Conservation (phyloP, 1,139 yeast genomes). For the Yamadazyma aaseri region DNA sequence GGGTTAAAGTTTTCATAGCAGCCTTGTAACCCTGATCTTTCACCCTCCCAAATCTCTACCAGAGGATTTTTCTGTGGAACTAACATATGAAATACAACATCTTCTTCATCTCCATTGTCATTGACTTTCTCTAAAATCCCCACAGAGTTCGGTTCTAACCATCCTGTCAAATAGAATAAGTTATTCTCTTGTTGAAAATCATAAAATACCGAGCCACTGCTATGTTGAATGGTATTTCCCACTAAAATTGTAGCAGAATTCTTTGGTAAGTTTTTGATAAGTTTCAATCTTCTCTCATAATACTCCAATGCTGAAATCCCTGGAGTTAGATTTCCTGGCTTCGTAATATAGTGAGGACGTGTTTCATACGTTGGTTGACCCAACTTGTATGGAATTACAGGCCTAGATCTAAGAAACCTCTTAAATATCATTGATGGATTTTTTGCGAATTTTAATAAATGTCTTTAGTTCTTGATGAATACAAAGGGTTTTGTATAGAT, state of each 20-base stretch:
- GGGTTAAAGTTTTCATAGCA: slow-evolving; percentile 85
- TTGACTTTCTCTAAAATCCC: slow-evolving; percentile 63
- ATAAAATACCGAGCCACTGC: slow-evolving; percentile 88
- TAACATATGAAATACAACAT: slow-evolving; percentile 67
- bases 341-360: slow-evolving; percentile 67
- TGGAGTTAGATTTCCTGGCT: slow-evolving; percentile 80
- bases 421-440: slow-evolving; percentile 5
- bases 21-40: slow-evolving; percentile 81
- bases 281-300: slow-evolving; percentile 59
- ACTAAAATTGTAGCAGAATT: slow-evolving; percentile 71
- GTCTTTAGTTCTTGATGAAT: slow-evolving; percentile 19
- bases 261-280: slow-evolving; percentile 59
- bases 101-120: slow-evolving; percentile 48
- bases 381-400: slow-evolving; percentile 33
- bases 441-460: slow-evolving; percentile 6
- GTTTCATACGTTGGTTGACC: slow-evolving; percentile 92
- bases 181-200: slow-evolving; percentile 92
- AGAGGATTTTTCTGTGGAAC: slow-evolving; percentile 81
- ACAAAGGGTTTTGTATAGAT: slow-evolving; percentile 23
- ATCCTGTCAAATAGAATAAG: slow-evolving; percentile 82
- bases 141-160: slow-evolving; percentile 89
- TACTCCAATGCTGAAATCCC: slow-evolving; percentile 86
- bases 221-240: slow-evolving; percentile 70
- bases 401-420: slow-evolving; percentile 9
- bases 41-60: slow-evolving; percentile 94